A percentile compares a stretch with the other conserved stretches of the same genome.
Evolutionary conservation across 805 yeast species (phyloP).

Genomic region (Saccharomycopsis olivae): DNA sequence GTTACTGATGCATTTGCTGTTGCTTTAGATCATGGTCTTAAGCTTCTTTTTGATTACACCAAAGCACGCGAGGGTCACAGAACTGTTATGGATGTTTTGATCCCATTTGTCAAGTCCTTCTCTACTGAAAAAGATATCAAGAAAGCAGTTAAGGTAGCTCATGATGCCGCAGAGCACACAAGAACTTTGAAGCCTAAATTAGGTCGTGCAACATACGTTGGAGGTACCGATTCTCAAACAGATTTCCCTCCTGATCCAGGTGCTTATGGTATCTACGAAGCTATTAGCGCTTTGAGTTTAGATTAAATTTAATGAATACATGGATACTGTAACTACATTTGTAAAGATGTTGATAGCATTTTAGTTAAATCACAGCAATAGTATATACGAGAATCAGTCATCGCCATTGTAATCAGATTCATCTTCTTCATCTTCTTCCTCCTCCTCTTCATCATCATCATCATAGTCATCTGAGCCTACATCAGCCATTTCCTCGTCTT

Average conservation of each 20-base stretch:
- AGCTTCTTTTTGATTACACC: slow-evolving; percentile 73
- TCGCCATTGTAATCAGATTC: not conserved
- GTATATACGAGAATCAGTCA: too few species aligned
- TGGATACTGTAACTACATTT: not conserved
- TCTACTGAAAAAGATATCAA: slow-evolving; percentile 38
- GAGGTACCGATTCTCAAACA: slow-evolving; percentile 35
- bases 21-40: slow-evolving; percentile 50
- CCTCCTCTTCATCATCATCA: slow-evolving; percentile 1
- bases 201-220: slow-evolving; percentile 91
- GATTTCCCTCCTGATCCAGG: slow-evolving; percentile 78
- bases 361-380: too few species aligned
- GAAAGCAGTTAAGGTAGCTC: slow-evolving; percentile 60
- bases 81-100: slow-evolving; percentile 80
- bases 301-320: slow-evolving; percentile 22
- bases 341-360: too few species aligned
- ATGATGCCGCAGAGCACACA: slow-evolving; percentile 67
- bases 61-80: slow-evolving; percentile 83
- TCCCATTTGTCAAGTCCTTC: slow-evolving; percentile 70
- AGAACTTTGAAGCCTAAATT: slow-evolving; percentile 68
- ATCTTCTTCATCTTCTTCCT: not conserved
- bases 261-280: slow-evolving; percentile 31
- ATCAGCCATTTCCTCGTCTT: not conserved
- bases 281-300: slow-evolving; percentile 30
- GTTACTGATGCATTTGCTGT: slow-evolving; percentile 29
- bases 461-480: not conserved